Percentiles rank a stretch among this genome's conserved stretches.
phyloP scores from a whole-genome alignment of 805 yeast genomes.

The Monosporozyma siamensis region DNA sequence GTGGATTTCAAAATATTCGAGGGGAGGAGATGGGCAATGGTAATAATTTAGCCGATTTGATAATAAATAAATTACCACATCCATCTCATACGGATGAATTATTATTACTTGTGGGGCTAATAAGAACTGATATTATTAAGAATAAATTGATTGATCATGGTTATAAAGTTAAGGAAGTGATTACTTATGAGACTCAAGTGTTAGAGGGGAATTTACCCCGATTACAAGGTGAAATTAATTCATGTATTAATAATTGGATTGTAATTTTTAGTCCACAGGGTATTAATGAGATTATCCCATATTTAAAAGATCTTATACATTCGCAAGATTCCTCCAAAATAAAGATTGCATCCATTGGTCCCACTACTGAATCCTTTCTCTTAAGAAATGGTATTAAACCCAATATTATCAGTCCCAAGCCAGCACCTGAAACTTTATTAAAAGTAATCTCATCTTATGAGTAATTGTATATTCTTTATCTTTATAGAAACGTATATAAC shows the following conservation, averaged over 20 bases:
- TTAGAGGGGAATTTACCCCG: conserved; percentile 38
- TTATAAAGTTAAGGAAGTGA: conserved; percentile 37
- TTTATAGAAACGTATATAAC: too few species aligned
- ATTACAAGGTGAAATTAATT: conserved; percentile 17
- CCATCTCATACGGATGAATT: conserved; percentile 24
- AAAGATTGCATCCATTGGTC: conserved; percentile 79
- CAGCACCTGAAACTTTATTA: conserved; percentile 54
- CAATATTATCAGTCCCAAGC: conserved; percentile 57
- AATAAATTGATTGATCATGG: conserved; percentile 34
- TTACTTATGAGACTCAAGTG: conserved; percentile 60
- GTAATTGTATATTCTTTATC: too few species aligned
- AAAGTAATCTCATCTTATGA: conserved; percentile 23
- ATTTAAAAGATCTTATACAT: conserved; percentile 26
- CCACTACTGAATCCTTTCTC: conserved; percentile 71
- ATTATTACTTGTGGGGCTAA: conserved; percentile 78
- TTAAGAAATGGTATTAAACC: conserved; percentile 44
- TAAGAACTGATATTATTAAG: conserved; percentile 76
- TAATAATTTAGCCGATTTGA: conserved; percentile 51
- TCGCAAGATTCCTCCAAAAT: conserved; percentile 18
- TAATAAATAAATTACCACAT: conserved; percentile 34
- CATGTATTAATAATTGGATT: conserved; percentile 43
- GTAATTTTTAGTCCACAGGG: conserved; percentile 92
- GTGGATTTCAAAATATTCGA: conserved; percentile 59
- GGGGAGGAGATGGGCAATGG: conserved; percentile 81
- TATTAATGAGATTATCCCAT: conserved; percentile 50